Percentiles rank a stretch among this genome's conserved stretches.
Evolutionary conservation across 2,329 filamentous ascomycete genomes (phyloP).

Genomic region (Cytospora leucostoma): DNA sequence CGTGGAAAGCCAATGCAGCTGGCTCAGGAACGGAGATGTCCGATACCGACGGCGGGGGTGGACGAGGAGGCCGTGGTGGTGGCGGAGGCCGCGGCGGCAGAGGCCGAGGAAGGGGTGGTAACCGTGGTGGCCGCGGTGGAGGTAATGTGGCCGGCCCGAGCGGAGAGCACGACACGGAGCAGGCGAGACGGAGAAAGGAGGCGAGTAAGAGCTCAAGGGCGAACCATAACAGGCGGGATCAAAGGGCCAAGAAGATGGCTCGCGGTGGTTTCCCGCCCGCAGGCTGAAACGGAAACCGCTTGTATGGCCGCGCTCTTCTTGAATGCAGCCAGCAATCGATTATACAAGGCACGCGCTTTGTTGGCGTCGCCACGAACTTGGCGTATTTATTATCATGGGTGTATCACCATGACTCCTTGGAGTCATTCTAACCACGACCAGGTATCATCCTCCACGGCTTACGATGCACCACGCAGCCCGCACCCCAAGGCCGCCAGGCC

Average conservation of each 20-base stretch:
- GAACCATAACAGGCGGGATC: slow-evolving; percentile 83
- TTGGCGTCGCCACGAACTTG: neutral
- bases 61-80: slow-evolving; percentile 49
- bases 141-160: slow-evolving; percentile 65
- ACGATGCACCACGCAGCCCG: neutral
- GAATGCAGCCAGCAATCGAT: slow-evolving; percentile 11
- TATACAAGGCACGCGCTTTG: neutral
- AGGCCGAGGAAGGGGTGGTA: slow-evolving; percentile 46
- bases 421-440: neutral
- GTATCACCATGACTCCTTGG: neutral
- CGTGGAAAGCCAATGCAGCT: slow-evolving; percentile 60
- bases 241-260: slow-evolving; percentile 65
- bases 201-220: slow-evolving; percentile 78
- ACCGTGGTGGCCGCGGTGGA: slow-evolving; percentile 54
- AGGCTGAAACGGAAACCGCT: slow-evolving; percentile 20
- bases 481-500: neutral
- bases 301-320: neutral
- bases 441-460: neutral
- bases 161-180: slow-evolving; percentile 71
- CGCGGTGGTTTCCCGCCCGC: slow-evolving; percentile 46
- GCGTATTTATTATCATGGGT: neutral
- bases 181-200: slow-evolving; percentile 75
- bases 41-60: slow-evolving; percentile 48
- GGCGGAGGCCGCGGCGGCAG: slow-evolving; percentile 49
- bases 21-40: slow-evolving; percentile 60